Percentiles rank a stretch among this genome's conserved stretches.
Evolutionary conservation across 2,329 filamentous ascomycete species (phyloP).

Genomic region (Didymella pomorum): DNA sequence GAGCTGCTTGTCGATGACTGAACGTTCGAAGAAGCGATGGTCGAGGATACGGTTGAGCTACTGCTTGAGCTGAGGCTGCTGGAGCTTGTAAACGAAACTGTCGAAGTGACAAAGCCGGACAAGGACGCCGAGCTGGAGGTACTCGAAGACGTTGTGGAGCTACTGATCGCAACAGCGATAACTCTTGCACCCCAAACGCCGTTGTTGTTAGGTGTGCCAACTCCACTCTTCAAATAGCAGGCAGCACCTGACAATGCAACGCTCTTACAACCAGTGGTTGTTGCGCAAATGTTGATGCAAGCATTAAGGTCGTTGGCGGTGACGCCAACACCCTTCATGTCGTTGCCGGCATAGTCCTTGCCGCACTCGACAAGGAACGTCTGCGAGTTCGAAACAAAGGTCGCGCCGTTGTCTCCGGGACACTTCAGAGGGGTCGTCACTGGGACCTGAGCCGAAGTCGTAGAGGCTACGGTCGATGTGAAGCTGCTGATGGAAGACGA

Average conservation of each 20-base stretch:
- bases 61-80: not conserved
- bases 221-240: conserved; percentile 12
- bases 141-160: not conserved
- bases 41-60: not conserved
- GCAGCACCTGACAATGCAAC: conserved; percentile 13
- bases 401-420: conserved; percentile 2
- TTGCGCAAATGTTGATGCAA: conserved; percentile 12
- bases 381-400: conserved; percentile 8
- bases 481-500: not conserved
- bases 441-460: not conserved
- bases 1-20: not conserved
- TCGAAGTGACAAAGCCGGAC: not conserved
- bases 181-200: conserved; percentile 12
- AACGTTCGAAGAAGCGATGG: not conserved
- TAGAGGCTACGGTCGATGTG: not conserved
- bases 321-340: conserved; percentile 7
- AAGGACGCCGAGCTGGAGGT: not conserved
- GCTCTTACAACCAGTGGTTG: conserved; percentile 5
- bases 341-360: conserved; percentile 11
- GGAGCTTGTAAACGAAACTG: not conserved
- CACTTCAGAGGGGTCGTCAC: conserved; percentile 10
- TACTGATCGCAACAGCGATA: not conserved
- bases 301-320: conserved; percentile 3
- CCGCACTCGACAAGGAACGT: conserved; percentile 13
- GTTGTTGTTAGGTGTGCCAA: conserved; percentile 5